A percentile compares a stretch with the other conserved stretches of the same genome.
Conservation (phyloP, 2,329 filamentous ascomycete genomes). For the Apiospora phragmitis region DNA sequence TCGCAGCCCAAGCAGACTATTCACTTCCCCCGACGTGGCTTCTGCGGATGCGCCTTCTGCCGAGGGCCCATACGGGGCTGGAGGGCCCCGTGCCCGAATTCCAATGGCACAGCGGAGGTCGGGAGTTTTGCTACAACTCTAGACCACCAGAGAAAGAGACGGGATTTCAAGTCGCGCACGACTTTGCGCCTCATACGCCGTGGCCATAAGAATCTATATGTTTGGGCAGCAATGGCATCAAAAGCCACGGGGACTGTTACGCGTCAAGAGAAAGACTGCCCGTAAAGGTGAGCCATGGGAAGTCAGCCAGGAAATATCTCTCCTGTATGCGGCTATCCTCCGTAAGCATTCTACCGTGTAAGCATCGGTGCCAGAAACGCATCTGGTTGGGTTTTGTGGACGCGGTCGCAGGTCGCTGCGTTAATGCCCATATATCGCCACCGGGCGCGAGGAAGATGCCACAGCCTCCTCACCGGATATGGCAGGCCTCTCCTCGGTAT, state of each 20-base stretch:
- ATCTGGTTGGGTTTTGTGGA: slow-evolving; percentile 1
- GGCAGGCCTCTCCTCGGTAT: background rate
- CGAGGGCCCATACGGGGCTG: background rate
- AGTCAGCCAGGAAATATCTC: background rate
- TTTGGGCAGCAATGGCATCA: background rate
- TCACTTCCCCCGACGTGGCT: background rate
- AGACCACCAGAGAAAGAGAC: background rate
- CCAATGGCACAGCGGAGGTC: background rate
- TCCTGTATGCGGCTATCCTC: background rate
- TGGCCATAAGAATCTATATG: background rate
- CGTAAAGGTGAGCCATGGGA: background rate
- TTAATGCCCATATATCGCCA: slow-evolving; percentile 11
- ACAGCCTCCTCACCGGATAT: background rate
- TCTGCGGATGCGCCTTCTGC: background rate
- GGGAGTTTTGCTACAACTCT: background rate
- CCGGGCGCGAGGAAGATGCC: background rate
- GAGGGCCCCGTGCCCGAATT: background rate
- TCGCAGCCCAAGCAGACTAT: background rate
- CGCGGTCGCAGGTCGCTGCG: background rate
- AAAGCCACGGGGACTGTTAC: background rate
- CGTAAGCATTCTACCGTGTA: background rate
- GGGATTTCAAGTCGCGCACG: background rate
- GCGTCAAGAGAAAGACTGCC: background rate
- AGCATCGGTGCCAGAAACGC: background rate
- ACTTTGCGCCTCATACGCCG: background rate